Evolutionary conservation across 2,329 filamentous ascomycete species (phyloP), one percentile per base, ranked within the genome.

Genomic region (Pyrenophora seminiperda): DNA sequence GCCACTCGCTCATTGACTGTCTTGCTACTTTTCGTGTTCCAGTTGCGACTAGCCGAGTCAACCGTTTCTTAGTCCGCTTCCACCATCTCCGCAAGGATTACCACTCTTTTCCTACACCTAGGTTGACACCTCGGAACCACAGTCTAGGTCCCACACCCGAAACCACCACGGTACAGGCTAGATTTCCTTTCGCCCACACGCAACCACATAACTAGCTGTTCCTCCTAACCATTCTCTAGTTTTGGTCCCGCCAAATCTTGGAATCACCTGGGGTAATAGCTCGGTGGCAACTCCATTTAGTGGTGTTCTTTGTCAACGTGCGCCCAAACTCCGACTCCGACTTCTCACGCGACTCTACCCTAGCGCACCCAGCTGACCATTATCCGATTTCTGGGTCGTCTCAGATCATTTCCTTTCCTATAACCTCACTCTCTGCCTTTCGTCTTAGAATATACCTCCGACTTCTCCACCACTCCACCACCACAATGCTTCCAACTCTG

Each of bases 401-500:
- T 22, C 19, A 17, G 14, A n/a, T 7, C 14, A 36, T 17, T 22
- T 14, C 5, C 10, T 20, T 17, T 15, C 11, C 15, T 37, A 15
- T 39, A 17, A 11, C n/a, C 24, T 11, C 24, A 11, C 9, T 27
- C 17, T 44, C 22, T 1, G 9, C 7, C 14, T 17, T 11, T 22
- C 22, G 29, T 22, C 11, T 18, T 30, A 27, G 14, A 11, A 30
- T 10, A 19, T 9, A 34, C 20, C 7, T 7, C n/a, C 17, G 13
- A n/a, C 7, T 40, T 18, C 19, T 13, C 33, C 29, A 10, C 14
- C 27, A 14, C 14, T 29, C 20, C 7, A 33, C 34, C 42, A 33
- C 38, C 52, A 58, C 45, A 38, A 79, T 79, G 76, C 63, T 77
- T 59, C 67, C 69, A 22, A 65, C 72, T 53, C 72, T 78, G 10